Base-by-base conservation (phyloP, 2,329 filamentous ascomycete species). In the Xylariaceae sp. region DNA sequence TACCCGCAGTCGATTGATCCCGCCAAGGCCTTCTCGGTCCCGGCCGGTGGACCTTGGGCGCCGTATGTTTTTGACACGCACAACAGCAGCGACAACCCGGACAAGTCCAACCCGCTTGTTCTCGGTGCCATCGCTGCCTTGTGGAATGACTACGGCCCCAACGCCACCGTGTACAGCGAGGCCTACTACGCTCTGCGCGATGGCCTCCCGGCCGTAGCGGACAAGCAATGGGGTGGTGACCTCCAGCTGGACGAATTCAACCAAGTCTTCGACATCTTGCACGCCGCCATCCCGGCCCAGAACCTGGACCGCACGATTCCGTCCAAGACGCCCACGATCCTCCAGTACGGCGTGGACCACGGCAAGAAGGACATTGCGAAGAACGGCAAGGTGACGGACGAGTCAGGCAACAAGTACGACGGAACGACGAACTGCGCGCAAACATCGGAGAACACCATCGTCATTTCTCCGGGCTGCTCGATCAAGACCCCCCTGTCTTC, bases 121-220 rank as follows among this genome's bases (percentile, higher is more conserved):
- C 73, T 78, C 2, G 81, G 81, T 0, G 75, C 79, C 23, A 75
- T 83, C 34, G 73, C 76, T 2, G 76, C 81, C 1, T 68, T 80
- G 3, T 83, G 81, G 81, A 83, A 82, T 59, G 81, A 84, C 61
- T 81, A 78, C 53, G 81, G 81, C 1, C 72, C 77, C 0, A 82
- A 82, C 61, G 76, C 80, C 2, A 76, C 77, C 0, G 78, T 78
- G 0, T 79, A 79, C 58, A 74, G 78, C 1, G 81, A 83, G 65
- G 75, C 78, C 0, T 83, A 80, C 61, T 81, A 81, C 61, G 74
- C 79, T 1, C 78, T 80, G 69, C 73, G 76, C 1, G 70, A 78
- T n/a, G 78, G 78, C 0, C 75, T 83, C 15, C 78, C 81, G 0
- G 77, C 79, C 0, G 70, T 83, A 11, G 80, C 74, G 0, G 78